Percentiles rank a stretch among this genome's conserved stretches.
Evolutionary conservation across 345 rosid genomes (phyloP).

Genomic region (Dipteronia dyeriana): DNA sequence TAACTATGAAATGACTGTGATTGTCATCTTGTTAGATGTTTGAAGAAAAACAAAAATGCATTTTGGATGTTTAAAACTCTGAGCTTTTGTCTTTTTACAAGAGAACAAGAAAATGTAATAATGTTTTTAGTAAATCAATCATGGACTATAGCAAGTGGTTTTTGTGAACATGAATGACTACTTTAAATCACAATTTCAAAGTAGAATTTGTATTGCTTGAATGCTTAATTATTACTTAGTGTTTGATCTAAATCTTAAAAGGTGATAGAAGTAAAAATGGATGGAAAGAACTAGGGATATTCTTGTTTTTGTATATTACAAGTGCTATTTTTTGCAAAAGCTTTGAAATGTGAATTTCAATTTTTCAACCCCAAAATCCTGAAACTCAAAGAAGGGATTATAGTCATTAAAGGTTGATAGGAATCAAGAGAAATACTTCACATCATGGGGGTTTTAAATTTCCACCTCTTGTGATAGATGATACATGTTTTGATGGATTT

Average conservation of each 20-base stretch:
- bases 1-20: background rate
- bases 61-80: background rate
- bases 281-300: background rate
- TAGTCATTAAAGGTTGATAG: background rate
- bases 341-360: background rate
- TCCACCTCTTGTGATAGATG: background rate
- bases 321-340: background rate
- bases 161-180: background rate
- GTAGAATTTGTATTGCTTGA: background rate
- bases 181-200: background rate
- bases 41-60: background rate
- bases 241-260: background rate
- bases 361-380: background rate
- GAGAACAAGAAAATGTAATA: too few species aligned
- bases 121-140: background rate
- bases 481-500: background rate
- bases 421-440: background rate
- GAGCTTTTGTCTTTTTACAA: background rate
- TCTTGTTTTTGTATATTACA: background rate
- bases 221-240: background rate
- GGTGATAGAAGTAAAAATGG: background rate
- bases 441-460: background rate
- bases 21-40: background rate
- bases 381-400: background rate
- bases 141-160: background rate